A percentile compares a stretch with the other conserved stretches of the same genome.
These are phyloP conservation scores for Acanthamoeba culbertsoni DNA, from an alignment of 208 protist species.

Conservation along the genomic window DNA sequence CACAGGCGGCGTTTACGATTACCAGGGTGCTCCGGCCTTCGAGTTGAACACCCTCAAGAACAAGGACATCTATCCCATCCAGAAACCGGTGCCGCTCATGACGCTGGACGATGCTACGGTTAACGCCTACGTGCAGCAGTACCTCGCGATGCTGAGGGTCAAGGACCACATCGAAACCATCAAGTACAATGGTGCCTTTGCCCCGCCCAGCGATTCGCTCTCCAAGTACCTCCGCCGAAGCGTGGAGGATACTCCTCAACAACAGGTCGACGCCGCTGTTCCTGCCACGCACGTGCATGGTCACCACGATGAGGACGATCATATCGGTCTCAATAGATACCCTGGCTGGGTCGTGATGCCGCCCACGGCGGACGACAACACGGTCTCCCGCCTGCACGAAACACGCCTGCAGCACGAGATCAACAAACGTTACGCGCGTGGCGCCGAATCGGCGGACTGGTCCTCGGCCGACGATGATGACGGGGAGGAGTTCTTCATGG, in stretches of 20 bases:
- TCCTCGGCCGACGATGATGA: background rate
- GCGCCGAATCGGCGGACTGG: too few species aligned
- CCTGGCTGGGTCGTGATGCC: too few species aligned
- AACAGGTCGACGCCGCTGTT: background rate
- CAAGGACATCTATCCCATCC: background rate
- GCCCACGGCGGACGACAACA: too few species aligned
- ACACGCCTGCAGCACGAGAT: background rate
- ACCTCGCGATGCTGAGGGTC: background rate
- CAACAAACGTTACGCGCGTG: background rate
- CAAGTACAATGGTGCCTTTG: too few species aligned
- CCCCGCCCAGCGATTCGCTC: background rate
- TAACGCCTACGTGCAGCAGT: background rate
- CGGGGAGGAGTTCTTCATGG: background rate
- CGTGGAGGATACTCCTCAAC: too few species aligned
- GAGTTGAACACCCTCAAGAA: background rate
- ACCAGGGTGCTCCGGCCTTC: background rate
- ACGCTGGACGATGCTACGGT: background rate
- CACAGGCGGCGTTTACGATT: background rate
- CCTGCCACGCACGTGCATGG: background rate
- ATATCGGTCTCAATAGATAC: too few species aligned
- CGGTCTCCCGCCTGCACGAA: too few species aligned
- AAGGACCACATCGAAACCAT: slow-evolving; percentile 3
- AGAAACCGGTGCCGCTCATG: background rate
- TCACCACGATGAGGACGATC: background rate
- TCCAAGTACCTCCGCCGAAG: background rate